Evolutionary conservation across 192 early-diverging fungal species (phyloP), one percentile per base, ranked within the genome.

Genomic region (Paraglomus occultum): DNA sequence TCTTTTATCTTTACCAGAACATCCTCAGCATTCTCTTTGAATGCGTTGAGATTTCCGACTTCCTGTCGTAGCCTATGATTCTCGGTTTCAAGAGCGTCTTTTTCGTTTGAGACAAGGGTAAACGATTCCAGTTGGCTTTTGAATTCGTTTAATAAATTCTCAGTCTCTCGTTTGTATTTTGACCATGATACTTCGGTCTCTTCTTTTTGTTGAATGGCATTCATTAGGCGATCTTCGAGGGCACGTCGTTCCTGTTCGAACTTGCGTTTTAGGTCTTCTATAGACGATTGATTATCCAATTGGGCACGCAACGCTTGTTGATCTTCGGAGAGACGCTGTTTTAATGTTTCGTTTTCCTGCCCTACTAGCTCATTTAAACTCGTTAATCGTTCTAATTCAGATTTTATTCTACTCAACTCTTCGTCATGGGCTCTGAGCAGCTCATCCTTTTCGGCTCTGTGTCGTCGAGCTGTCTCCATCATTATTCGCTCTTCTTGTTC

Each of bases 401-500:
- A 15, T 5, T 10, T 23, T 23, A 64, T 64, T 45, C 10, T 48
- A 14, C 31, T 47, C 39, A 31, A 48, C 49, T 64, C 62, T 7
- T 9, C 45, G 17, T 64, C n/a, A 46, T 22, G 38, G 2, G 8
- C 15, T 48, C 20, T 48, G 20, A 17, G 20, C 20, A 64, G 38
- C 49, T 48, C 43, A 9, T 64, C 45, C 9, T 64, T 64, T 64
- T 64, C 46, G 39, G 10, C 23, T 64, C 9, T 18, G 49, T 20
- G 45, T 64, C 10, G 20, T 46, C 31, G 15, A 18, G 6, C 15
- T 64, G 49, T 48, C 49, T 64, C 62, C 11, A 5, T 18, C 14
- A 14, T 12, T 47, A 64, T 64, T 9, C 42, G 43, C 39, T 60
- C 58, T 60, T 64, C 62, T n/a, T 64, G 46, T 46, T 49, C 20